phyloP scores from a whole-genome alignment of 805 yeast genomes.

The Starmera caribaea region DNA sequence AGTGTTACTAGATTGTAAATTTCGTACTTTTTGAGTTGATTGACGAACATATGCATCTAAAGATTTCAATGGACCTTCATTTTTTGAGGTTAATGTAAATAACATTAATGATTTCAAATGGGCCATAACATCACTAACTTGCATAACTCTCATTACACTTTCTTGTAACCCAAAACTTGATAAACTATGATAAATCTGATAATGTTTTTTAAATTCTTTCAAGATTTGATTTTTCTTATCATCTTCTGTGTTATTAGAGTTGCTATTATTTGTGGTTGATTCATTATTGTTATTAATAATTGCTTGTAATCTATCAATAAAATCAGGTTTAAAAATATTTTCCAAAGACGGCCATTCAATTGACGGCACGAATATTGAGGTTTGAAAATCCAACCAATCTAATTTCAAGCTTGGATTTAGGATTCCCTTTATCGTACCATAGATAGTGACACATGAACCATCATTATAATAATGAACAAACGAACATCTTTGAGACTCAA shows the following conservation, averaged over 20 bases:
- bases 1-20: background rate
- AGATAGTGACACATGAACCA: constrained; percentile 57
- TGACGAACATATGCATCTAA: constrained; percentile 31
- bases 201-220: constrained; percentile 25
- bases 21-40: background rate
- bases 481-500: constrained; percentile 43
- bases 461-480: constrained; percentile 49
- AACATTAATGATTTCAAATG: constrained; percentile 57
- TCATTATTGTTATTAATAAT: background rate
- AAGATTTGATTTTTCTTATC: constrained; percentile 11
- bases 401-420: constrained; percentile 55
- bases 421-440: constrained; percentile 51
- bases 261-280: constrained; percentile 1
- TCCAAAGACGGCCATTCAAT: constrained; percentile 38
- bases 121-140: constrained; percentile 72
- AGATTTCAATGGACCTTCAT: constrained; percentile 46
- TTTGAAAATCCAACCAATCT: constrained; percentile 62
- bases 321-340: constrained; percentile 18
- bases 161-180: constrained; percentile 56
- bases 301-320: no score
- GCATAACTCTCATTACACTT: constrained; percentile 59
- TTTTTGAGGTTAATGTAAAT: constrained; percentile 37
- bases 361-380: constrained; percentile 36
- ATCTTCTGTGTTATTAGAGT: background rate
- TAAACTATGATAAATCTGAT: constrained; percentile 36